phyloP scores from a whole-genome alignment of 768 basidiomycete genomes.

The Paxillus ammoniavirescens region DNA sequence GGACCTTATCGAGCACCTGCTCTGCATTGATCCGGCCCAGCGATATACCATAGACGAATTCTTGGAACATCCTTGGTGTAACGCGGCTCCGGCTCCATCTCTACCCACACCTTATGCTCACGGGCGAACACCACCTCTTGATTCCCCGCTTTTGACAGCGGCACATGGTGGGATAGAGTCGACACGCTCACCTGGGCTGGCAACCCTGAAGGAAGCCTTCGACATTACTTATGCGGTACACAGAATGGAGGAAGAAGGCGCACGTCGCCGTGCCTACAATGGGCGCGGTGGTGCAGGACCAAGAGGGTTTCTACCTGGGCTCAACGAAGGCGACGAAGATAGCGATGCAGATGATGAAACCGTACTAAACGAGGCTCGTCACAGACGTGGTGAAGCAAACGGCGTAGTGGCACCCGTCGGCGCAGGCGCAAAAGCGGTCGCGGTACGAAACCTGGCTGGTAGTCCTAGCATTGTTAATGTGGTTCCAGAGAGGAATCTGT shows the following conservation, averaged over 20 bases:
- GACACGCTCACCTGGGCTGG: constrained; percentile 88
- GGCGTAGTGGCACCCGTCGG: constrained; percentile 1
- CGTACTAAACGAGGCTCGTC: constrained; percentile 48
- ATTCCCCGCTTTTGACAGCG: constrained; percentile 87
- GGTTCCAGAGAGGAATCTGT: constrained; percentile 26
- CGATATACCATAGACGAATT: constrained; percentile 99
- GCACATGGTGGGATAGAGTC: constrained; percentile 70
- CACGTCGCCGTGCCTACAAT: constrained; percentile 77
- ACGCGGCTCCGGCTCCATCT: constrained; percentile 58
- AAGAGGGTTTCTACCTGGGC: constrained; percentile 73
- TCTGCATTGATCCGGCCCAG: constrained; percentile 94
- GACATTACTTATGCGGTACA: constrained; percentile 99
- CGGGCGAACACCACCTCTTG: constrained; percentile 49
- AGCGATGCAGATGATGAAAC: constrained; percentile 47
- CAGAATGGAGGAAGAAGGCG: constrained; percentile 98
- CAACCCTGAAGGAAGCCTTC: constrained; percentile 95
- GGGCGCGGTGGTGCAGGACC: constrained; percentile 75
- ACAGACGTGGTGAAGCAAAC: constrained; percentile 36
- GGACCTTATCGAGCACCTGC: constrained; percentile 90
- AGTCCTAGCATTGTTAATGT: constrained; percentile 8
- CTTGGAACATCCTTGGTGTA: constrained; percentile 94
- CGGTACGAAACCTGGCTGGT: constrained; percentile 9
- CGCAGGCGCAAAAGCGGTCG: constrained; percentile 9
- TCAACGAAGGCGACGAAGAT: constrained; percentile 94
- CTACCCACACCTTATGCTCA: constrained; percentile 63